These are phyloP conservation scores for Hortiboletus campestris DNA, from an alignment of 768 basidiomycete species.

Conservation along the genomic window DNA sequence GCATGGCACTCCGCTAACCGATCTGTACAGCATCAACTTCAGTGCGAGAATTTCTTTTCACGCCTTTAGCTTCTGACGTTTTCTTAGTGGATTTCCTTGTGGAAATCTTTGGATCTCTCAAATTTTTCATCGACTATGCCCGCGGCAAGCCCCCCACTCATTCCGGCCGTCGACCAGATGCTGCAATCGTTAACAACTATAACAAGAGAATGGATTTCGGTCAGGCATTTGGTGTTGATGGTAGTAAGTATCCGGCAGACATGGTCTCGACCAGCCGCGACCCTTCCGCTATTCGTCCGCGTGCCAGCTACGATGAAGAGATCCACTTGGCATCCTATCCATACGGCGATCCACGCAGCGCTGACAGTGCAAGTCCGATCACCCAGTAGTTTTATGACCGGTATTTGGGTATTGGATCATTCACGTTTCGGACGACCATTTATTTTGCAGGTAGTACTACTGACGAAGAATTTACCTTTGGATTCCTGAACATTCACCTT, in stretches of 20 bases:
- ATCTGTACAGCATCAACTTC: slow-evolving; percentile 41
- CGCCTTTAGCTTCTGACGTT: slow-evolving; percentile 5
- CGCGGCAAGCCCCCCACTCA: slow-evolving; percentile 32
- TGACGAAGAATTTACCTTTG: background rate
- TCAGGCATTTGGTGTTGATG: slow-evolving; percentile 39
- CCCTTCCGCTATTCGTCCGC: slow-evolving; percentile 12
- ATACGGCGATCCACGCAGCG: slow-evolving; percentile 9
- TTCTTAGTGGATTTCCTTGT: slow-evolving; percentile 56
- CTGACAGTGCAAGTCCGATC: slow-evolving; percentile 8
- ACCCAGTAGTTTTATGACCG: background rate
- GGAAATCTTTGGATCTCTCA: slow-evolving; percentile 64
- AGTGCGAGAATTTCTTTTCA: slow-evolving; percentile 30
- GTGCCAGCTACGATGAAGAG: slow-evolving; percentile 40
- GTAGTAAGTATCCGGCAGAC: slow-evolving; percentile 17
- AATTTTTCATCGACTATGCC: slow-evolving; percentile 52
- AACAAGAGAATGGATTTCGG: slow-evolving; percentile 35
- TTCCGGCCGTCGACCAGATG: slow-evolving; percentile 16
- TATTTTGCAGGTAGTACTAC: background rate
- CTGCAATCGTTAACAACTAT: slow-evolving; percentile 21
- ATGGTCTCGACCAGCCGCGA: slow-evolving; percentile 1
- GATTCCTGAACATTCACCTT: background rate
- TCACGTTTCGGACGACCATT: background rate
- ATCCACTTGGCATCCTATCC: slow-evolving; percentile 41
- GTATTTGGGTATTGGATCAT: background rate
- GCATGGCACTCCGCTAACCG: slow-evolving; percentile 1